A percentile compares a stretch with the other conserved stretches of the same genome.
Conservation (phyloP, 2,329 filamentous ascomycete genomes). For the Fusarium sp. region DNA sequence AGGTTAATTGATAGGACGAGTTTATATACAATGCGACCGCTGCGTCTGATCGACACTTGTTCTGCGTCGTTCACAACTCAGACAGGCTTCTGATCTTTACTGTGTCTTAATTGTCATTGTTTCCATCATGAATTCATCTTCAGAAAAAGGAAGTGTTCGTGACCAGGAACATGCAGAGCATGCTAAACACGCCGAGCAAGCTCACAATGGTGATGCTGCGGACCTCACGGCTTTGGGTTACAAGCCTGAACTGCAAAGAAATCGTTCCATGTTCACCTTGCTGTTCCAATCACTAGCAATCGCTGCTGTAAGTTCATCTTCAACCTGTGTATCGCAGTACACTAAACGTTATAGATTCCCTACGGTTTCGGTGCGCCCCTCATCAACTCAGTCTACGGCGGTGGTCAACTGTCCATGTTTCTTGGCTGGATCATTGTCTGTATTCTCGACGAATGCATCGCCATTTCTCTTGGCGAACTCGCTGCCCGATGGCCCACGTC, state of each 20-base stretch:
- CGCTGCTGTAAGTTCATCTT: conserved; percentile 37
- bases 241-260: conserved; percentile 46
- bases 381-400: conserved; percentile 43
- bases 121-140: conserved; percentile 13
- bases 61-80: background rate
- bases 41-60: background rate
- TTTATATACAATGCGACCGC: conserved; percentile 31
- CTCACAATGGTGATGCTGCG: conserved; percentile 32
- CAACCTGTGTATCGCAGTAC: rapidly evolving
- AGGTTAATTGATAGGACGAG: conserved; percentile 3
- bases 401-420: conserved; percentile 64
- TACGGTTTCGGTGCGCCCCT: conserved; percentile 45
- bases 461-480: conserved; percentile 78
- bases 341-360: conserved; percentile 36
- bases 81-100: background rate
- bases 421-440: conserved; percentile 75
- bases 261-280: conserved; percentile 47
- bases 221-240: conserved; percentile 63
- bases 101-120: background rate
- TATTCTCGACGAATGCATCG: conserved; percentile 77
- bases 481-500: conserved; percentile 72
- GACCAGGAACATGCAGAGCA: conserved; percentile 17
- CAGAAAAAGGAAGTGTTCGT: conserved; percentile 33
- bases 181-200: conserved; percentile 16
- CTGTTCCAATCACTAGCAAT: conserved; percentile 49